Percentiles rank a stretch among this genome's conserved stretches.
phyloP scores from a whole-genome alignment of 139 green algal species.

The Picochlorum costavermella region DNA sequence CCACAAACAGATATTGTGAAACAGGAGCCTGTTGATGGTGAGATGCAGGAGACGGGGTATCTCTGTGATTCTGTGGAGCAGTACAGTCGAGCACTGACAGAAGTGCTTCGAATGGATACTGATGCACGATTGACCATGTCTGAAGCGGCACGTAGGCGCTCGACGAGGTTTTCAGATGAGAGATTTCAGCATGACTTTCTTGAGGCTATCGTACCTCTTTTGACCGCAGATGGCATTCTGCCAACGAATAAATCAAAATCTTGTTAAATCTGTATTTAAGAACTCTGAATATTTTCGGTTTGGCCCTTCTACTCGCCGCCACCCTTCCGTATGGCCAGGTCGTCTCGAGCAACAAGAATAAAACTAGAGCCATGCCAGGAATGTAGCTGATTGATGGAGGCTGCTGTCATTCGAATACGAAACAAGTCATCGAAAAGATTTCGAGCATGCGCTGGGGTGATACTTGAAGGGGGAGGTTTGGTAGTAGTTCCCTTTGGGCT shows the following conservation, averaged over 20 bases:
- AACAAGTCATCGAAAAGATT: no score
- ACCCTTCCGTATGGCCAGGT: no score
- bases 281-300: no score
- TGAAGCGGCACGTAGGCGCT: slow-evolving; percentile 48
- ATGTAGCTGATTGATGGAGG: no score
- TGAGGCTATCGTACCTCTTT: not conserved
- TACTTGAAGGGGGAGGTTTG: no score
- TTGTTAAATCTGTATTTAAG: no score
- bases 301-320: no score
- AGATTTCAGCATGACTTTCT: slow-evolving; percentile 26
- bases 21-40: not conserved
- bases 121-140: slow-evolving; percentile 52
- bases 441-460: no score
- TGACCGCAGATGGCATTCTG: slow-evolving; percentile 10
- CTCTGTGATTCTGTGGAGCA: slow-evolving; percentile 52
- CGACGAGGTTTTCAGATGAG: slow-evolving; percentile 26
- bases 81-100: slow-evolving; percentile 52
- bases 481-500: no score
- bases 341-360: no score
- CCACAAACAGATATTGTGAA: slow-evolving; percentile 61
- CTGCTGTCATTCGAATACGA: no score
- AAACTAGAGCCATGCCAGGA: no score
- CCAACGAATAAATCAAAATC: not conserved
- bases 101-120: slow-evolving; percentile 70
- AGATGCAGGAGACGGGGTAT: slow-evolving; percentile 65